phyloP scores from a whole-genome alignment of 306 rosid species.

The Pachyrhizus erosus region DNA sequence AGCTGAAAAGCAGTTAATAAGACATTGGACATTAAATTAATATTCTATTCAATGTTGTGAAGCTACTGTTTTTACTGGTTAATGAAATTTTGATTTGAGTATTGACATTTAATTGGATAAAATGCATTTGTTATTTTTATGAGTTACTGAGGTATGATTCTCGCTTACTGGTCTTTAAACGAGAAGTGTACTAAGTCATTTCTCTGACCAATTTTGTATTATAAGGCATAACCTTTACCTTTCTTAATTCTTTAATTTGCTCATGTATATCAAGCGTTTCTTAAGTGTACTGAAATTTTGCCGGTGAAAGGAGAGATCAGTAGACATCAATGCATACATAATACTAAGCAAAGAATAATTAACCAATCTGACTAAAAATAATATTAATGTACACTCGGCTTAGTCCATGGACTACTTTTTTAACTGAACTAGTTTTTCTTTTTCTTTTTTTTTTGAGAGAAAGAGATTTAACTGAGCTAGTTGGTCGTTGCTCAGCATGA shows the following conservation, averaged over 20 bases:
- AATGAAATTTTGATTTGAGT: not conserved
- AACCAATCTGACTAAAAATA: too few relatives aligned
- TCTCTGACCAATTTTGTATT: not conserved
- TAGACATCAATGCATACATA: not conserved
- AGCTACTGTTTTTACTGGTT: not conserved
- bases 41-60: not conserved
- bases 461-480: not conserved
- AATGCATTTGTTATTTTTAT: not conserved
- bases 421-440: not conserved
- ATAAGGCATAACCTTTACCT: not conserved
- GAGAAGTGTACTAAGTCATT: not conserved
- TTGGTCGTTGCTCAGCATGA: not conserved
- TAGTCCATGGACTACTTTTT: not conserved
- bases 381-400: not conserved
- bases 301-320: not conserved
- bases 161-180: not conserved
- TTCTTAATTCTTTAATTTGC: not conserved
- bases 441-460: too few relatives aligned
- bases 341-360: too few relatives aligned
- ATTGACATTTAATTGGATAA: not conserved
- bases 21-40: not conserved
- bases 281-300: not conserved
- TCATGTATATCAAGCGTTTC: not conserved
- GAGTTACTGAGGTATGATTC: not conserved
- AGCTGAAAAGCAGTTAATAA: constrained; percentile 16